Conservation (phyloP, 805 yeast species). For the Myxozyma mucilagina region DNA sequence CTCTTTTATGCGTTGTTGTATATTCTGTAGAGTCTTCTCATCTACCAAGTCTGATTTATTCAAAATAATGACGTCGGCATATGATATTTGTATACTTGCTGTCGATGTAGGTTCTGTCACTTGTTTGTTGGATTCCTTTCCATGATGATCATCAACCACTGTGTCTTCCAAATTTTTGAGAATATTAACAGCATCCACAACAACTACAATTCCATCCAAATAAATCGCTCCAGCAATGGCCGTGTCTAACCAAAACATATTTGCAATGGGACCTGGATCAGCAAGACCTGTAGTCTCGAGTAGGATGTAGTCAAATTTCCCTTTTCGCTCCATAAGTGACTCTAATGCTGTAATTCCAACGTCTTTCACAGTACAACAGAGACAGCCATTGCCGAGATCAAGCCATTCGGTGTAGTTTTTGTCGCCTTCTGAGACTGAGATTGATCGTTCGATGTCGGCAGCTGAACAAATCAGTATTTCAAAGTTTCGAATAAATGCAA, state of each 20-base stretch:
- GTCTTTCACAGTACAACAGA: constrained; percentile 95
- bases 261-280: constrained; percentile 65
- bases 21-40: constrained; percentile 35
- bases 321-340: constrained; percentile 68
- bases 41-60: constrained; percentile 70
- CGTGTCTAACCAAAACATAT: neutral
- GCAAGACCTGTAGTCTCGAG: constrained; percentile 96
- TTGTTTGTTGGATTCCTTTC: constrained; percentile 35
- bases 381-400: constrained; percentile 93
- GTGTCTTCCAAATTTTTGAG: constrained; percentile 64
- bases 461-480: constrained; percentile 60
- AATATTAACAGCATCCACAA: constrained; percentile 68
- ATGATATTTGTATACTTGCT: constrained; percentile 85
- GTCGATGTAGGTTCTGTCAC: constrained; percentile 55
- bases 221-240: neutral
- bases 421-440: constrained; percentile 62
- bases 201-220: constrained; percentile 79
- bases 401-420: constrained; percentile 85
- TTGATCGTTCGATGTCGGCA: constrained; percentile 80
- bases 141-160: constrained; percentile 39
- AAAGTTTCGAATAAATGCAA: neutral
- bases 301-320: constrained; percentile 82
- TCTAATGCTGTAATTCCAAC: constrained; percentile 95
- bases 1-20: constrained; percentile 46
- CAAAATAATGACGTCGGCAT: constrained; percentile 79